These are phyloP conservation scores for Gentiana dahurica DNA, from an alignment of 257 asterid genomes.

Conservation along the genomic window DNA sequence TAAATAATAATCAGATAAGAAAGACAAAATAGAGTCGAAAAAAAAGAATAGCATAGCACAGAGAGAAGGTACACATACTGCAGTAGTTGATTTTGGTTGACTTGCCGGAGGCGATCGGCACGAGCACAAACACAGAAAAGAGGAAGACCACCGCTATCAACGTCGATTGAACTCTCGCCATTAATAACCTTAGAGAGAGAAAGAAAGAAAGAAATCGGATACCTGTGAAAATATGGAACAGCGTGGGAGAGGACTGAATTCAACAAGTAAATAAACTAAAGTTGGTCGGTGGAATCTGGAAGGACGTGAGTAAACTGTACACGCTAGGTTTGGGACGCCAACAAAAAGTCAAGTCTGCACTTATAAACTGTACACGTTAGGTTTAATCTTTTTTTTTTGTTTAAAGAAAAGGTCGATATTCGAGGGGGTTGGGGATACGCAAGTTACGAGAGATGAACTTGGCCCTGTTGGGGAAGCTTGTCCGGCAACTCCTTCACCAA, in stretches of 20 bases:
- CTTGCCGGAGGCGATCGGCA: conserved; percentile 25
- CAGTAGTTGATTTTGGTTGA: conserved; percentile 20
- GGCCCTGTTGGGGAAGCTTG: no score
- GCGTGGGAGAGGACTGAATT: not conserved
- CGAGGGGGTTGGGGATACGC: no score
- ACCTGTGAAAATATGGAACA: no score
- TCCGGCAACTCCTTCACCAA: no score
- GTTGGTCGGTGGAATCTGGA: not conserved
- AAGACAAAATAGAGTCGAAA: not conserved
- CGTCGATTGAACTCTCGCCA: conserved; percentile 23
- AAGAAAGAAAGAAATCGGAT: not conserved
- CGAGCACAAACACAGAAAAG: conserved; percentile 18
- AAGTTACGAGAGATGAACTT: no score
- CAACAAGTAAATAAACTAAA: not conserved
- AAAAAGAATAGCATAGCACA: not conserved
- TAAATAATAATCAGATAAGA: not conserved
- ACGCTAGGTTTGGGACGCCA: no score
- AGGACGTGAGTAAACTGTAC: not conserved
- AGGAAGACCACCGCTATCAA: conserved; percentile 8
- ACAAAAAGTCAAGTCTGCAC: no score
- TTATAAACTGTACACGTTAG: no score
- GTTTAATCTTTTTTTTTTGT: no score
- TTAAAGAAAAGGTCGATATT: no score
- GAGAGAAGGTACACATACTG: conserved; percentile 14
- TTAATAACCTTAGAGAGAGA: not conserved